A percentile compares a stretch with the other conserved stretches of the same genome.
Evolutionary conservation across 2,329 filamentous ascomycete species (phyloP).

Genomic region (Grosmannia clavigera): DNA sequence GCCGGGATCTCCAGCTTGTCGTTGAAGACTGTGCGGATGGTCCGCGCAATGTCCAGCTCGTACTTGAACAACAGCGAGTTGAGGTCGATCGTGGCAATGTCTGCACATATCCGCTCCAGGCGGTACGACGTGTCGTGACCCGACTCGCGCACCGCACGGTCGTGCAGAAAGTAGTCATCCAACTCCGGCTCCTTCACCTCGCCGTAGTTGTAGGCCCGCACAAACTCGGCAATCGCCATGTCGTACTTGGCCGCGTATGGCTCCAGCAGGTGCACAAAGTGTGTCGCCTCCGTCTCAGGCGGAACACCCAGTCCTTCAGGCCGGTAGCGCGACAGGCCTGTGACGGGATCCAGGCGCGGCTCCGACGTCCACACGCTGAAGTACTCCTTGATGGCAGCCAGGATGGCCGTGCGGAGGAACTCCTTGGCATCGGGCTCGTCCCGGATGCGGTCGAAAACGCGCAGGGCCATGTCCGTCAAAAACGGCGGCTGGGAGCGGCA

Average conservation of each 20-base stretch:
- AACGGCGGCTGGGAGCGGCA: constrained; percentile 91
- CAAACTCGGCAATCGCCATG: constrained; percentile 74
- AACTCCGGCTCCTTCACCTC: constrained; percentile 72
- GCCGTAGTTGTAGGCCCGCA: constrained; percentile 73
- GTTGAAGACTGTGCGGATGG: constrained; percentile 71
- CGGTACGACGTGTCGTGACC: constrained; percentile 95
- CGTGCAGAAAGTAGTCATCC: constrained; percentile 91
- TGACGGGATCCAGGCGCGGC: constrained; percentile 64
- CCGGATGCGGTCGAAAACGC: constrained; percentile 88
- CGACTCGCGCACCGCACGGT: constrained; percentile 88
- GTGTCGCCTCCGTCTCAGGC: constrained; percentile 78
- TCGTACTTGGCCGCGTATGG: constrained; percentile 76
- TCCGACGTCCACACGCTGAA: constrained; percentile 74
- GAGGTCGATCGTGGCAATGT: constrained; percentile 85
- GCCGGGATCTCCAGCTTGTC: constrained; percentile 72
- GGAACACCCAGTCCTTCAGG: constrained; percentile 77
- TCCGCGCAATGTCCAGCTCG: constrained; percentile 81
- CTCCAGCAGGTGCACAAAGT: constrained; percentile 72
- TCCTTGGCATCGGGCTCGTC: constrained; percentile 68
- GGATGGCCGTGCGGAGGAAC: constrained; percentile 65
- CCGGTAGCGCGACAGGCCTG: constrained; percentile 73
- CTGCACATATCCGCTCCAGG: constrained; percentile 73
- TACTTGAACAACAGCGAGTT: constrained; percentile 97
- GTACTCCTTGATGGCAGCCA: constrained; percentile 96
- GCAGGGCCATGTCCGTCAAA: constrained; percentile 90